Evolutionary conservation across 495 filamentous ascomycete species (phyloP).

Genomic region (Durotheca rogersii): DNA sequence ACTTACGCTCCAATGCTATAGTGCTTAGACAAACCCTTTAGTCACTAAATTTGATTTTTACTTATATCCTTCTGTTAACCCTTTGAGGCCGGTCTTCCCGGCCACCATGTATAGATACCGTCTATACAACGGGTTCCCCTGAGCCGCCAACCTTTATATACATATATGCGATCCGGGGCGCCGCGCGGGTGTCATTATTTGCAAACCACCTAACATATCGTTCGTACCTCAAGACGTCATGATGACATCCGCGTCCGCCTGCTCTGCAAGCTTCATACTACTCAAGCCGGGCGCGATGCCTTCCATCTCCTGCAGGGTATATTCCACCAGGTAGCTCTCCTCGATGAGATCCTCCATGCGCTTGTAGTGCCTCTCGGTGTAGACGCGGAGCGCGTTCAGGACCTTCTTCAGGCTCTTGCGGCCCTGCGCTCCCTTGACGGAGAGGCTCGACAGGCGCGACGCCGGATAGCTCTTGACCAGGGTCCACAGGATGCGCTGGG

Average conservation of each 20-base stretch:
- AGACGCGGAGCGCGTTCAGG: conserved; percentile 75
- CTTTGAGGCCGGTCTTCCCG: too few species aligned
- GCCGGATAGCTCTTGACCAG: conserved; percentile 77
- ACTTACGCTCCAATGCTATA: too few species aligned
- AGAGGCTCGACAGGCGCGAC: conserved; percentile 59
- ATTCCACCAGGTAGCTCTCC: conserved; percentile 92
- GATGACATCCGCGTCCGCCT: conserved; percentile 41
- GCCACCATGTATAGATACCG: too few species aligned
- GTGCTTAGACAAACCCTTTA: too few species aligned
- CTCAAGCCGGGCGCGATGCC: conserved; percentile 53
- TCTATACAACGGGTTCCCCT: too few species aligned
- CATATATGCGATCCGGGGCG: too few species aligned
- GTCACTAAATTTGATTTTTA: too few species aligned
- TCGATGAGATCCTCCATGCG: conserved; percentile 86
- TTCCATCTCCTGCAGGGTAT: conserved; percentile 91
- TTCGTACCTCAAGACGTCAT: conserved; percentile 43
- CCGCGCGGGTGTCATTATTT: too few species aligned
- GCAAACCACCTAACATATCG: too few species aligned
- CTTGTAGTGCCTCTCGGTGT: conserved; percentile 89
- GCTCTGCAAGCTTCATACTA: conserved; percentile 33
- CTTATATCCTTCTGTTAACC: too few species aligned
- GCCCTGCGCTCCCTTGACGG: conserved; percentile 62
- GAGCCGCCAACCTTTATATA: too few species aligned
- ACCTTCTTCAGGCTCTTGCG: conserved; percentile 76
- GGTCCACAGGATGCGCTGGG: conserved; percentile 80